phyloP scores from a whole-genome alignment of 192 early-diverging fungal genomes.

The Geranomyces variabilis region DNA sequence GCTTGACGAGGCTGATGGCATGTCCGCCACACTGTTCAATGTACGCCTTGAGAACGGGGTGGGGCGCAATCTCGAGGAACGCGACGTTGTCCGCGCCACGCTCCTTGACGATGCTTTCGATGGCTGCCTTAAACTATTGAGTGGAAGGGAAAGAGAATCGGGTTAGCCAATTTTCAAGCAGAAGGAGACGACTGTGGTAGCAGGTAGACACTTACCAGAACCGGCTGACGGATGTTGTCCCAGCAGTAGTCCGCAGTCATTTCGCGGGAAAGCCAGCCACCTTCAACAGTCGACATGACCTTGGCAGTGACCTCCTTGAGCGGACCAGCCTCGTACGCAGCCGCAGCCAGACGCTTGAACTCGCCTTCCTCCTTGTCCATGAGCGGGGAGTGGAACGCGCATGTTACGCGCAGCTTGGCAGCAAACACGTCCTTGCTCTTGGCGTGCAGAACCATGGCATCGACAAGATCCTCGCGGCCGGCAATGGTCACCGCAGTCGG shows the following conservation, averaged over 20 bases:
- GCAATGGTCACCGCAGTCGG: conserved; percentile 35
- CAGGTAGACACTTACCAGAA: background rate
- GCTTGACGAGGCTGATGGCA: background rate
- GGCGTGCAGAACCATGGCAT: conserved; percentile 27
- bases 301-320: background rate
- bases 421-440: conserved; percentile 30
- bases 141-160: no score
- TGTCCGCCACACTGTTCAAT: conserved; percentile 25
- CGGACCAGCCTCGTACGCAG: background rate
- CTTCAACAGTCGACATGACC: conserved; percentile 38
- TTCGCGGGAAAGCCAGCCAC: conserved; percentile 8
- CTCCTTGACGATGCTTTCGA: conserved; percentile 17
- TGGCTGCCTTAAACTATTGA: conserved; percentile 19
- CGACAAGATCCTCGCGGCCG: conserved; percentile 28
- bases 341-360: conserved; percentile 16
- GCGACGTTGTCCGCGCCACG: conserved; percentile 3
- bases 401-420: conserved; percentile 30
- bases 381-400: conserved; percentile 42
- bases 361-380: conserved; percentile 15
- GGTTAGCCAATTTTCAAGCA: no score
- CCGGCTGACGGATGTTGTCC: conserved; percentile 38
- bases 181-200: no score
- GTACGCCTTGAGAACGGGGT: conserved; percentile 37
- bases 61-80: conserved; percentile 36
- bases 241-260: conserved; percentile 25